These are phyloP conservation scores for Firmiana major DNA, from an alignment of 345 rosid species.

Conservation along the genomic window DNA sequence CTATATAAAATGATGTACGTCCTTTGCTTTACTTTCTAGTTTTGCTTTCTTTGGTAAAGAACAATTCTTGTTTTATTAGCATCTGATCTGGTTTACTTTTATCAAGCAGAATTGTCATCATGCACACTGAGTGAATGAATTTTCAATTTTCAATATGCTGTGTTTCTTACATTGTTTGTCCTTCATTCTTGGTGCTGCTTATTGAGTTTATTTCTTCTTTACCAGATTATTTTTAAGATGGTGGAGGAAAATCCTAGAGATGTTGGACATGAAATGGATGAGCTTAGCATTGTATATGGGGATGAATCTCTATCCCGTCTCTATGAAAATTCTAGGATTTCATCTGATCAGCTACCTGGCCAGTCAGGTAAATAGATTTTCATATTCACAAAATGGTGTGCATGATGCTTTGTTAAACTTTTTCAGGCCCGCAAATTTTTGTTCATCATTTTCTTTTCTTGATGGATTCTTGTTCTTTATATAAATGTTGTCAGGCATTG, in stretches of 20 bases:
- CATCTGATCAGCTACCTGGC: slow-evolving; percentile 84
- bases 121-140: background rate
- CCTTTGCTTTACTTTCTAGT: slow-evolving; percentile 2
- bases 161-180: background rate
- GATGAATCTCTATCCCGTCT: slow-evolving; percentile 91
- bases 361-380: slow-evolving; percentile 50
- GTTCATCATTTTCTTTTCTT: background rate
- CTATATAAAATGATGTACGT: background rate
- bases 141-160: background rate
- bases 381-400: background rate
- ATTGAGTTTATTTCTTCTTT: slow-evolving; percentile 17
- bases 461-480: background rate
- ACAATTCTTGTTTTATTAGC: background rate
- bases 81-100: background rate
- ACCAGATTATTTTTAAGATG: slow-evolving; percentile 91
- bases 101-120: background rate
- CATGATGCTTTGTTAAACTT: background rate
- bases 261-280: slow-evolving; percentile 98
- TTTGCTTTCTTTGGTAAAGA: background rate
- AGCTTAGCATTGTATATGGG: slow-evolving; percentile 80
- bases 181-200: slow-evolving; percentile 10
- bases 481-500: slow-evolving; percentile 53
- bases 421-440: background rate
- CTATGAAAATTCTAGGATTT: slow-evolving; percentile 90
- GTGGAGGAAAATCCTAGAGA: slow-evolving; percentile 98